Percentiles rank a stretch among this genome's conserved stretches.
Evolutionary conservation across 371 early-diverging fungal genomes (phyloP).

Genomic region (Entomophthora muscae): DNA sequence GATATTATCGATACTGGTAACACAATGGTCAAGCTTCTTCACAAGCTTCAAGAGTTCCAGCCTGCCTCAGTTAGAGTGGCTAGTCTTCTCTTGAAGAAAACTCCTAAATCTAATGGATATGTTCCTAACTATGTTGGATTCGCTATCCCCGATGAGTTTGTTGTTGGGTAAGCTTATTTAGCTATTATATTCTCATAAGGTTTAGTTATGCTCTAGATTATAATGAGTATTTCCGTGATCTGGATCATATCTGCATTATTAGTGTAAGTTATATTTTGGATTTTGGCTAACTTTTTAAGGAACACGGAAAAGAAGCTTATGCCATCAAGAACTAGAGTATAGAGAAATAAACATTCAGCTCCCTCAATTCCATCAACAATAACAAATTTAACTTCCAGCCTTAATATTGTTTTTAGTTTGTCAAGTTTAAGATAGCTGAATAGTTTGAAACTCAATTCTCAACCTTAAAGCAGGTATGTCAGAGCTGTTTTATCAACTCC

Average conservation of each 20-base stretch:
- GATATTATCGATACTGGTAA: constrained; percentile 85
- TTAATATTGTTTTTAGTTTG: too few species aligned
- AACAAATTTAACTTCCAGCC: too few species aligned
- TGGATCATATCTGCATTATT: constrained; percentile 84
- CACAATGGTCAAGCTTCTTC: constrained; percentile 72
- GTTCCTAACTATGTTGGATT: constrained; percentile 76
- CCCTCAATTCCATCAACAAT: too few species aligned
- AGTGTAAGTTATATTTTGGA: constrained; percentile 25
- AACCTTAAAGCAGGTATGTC: too few species aligned
- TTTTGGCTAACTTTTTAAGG: constrained; percentile 12
- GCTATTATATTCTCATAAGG: background rate
- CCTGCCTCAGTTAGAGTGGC: constrained; percentile 70
- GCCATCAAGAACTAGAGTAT: constrained; percentile 3
- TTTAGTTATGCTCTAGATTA: constrained; percentile 58
- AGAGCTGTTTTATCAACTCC: too few species aligned
- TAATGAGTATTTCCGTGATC: constrained; percentile 83
- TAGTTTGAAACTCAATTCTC: too few species aligned
- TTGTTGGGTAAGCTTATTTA: constrained; percentile 72
- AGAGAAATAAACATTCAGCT: too few species aligned
- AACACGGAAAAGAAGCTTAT: constrained; percentile 23
- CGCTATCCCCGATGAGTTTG: constrained; percentile 75
- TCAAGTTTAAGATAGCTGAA: too few species aligned
- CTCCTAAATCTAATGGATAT: constrained; percentile 63
- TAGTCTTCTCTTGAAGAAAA: constrained; percentile 74
- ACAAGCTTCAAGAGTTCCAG: constrained; percentile 38